These are phyloP conservation scores for Erysiphe pisi DNA, from an alignment of 2,329 filamentous ascomycete genomes.

Conservation along the genomic window DNA sequence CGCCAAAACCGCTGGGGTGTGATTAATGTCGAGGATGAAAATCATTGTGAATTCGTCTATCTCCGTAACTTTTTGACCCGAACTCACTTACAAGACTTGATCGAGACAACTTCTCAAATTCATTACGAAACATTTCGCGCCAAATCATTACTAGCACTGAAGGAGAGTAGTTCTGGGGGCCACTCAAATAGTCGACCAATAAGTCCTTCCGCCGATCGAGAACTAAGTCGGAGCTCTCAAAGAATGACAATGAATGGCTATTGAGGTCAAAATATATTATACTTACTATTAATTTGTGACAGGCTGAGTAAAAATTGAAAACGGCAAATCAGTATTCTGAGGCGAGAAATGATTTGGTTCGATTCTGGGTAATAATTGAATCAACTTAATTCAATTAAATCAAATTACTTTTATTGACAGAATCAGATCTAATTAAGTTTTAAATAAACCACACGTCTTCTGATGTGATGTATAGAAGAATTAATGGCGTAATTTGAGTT, in stretches of 20 bases:
- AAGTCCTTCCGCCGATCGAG: constrained; percentile 85
- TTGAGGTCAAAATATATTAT: constrained; percentile 38
- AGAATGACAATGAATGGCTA: constrained; percentile 99
- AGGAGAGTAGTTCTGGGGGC: constrained; percentile 73
- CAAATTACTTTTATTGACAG: no score
- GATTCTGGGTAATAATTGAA: no score
- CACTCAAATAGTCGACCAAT: constrained; percentile 78
- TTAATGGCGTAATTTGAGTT: no score
- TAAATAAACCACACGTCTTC: no score
- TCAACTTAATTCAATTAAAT: no score
- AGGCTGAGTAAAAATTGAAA: no score
- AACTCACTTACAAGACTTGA: constrained; percentile 95
- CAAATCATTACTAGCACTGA: constrained; percentile 94
- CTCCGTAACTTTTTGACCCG: constrained; percentile 97
- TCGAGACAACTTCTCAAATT: constrained; percentile 98
- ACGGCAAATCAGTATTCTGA: no score
- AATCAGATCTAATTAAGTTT: no score
- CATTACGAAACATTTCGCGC: constrained; percentile 99
- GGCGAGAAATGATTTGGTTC: no score
- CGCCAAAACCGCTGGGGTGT: constrained; percentile 99
- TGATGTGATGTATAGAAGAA: no score
- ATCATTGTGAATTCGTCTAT: constrained; percentile 99
- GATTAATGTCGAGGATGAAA: constrained; percentile 99
- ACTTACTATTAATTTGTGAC: no score
- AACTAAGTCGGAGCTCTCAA: constrained; percentile 94